Base-by-base conservation (phyloP, 1,284 basidiomycete species). In the Xerocomus minutiporus region DNA sequence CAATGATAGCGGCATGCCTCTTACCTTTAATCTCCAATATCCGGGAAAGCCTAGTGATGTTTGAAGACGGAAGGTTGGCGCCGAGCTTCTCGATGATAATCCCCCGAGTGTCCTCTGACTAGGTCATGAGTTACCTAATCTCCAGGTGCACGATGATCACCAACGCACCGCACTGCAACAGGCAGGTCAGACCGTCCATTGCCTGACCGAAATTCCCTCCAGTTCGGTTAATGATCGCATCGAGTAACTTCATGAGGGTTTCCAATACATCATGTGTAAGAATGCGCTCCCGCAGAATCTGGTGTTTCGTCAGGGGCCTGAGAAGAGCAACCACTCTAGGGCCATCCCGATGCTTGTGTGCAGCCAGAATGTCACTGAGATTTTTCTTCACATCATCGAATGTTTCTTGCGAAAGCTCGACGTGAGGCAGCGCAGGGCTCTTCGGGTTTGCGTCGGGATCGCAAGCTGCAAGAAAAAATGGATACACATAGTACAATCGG, bases 251-350 rank as follows among this genome's bases (percentile, higher is more conserved):
- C 13, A 61, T 25, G 15, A 67, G 46, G 9, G 8, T 51, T 2
- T 55, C 44, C 20, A 25, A 12, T 43, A 68, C 49, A 0, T 65
- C 54, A 1, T 26, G 4, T 4, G 53, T 59, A 28, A 65, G 58
- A 32, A 66, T 58, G 8, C 8, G 43, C 20, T 46, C 7, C 12
- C 56, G 51, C 36, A 65, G 46, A 25, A 35, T 28, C 15, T 40
- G 11, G 35, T 68, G 56, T 34, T 46, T 59, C 28, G 55, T 52
- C 40, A 65, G 20, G 1, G 58, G 56, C 29, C 55, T 46, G n/a
- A 65, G 31, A 23, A 68, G 62, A 25, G 64, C 56, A 23, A 67
- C 35, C 4, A 65, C 56, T 53, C 63, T 60, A 6, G 55, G 52
- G 28, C 48, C 46, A 32, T 67, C 54, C 23, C 44, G 52, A 46